Percentiles rank a stretch among this genome's conserved stretches.
Conservation (phyloP, 2,329 filamentous ascomycete species). For the Cryoendolithus antarcticus region DNA sequence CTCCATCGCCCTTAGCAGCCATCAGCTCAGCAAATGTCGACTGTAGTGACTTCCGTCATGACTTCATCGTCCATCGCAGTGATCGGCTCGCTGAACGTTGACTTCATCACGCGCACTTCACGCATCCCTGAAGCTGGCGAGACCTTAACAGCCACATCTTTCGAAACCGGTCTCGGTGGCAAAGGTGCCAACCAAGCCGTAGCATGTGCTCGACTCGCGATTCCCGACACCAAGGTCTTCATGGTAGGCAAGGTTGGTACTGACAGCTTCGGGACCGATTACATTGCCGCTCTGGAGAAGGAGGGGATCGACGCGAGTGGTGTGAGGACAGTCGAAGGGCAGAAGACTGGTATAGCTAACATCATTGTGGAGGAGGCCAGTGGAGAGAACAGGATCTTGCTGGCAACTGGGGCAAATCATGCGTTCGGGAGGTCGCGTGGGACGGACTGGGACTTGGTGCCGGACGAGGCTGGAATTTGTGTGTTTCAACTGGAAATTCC, state of each 20-base stretch:
- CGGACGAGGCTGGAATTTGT: constrained; percentile 28
- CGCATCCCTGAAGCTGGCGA: constrained; percentile 77
- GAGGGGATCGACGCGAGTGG: constrained; percentile 32
- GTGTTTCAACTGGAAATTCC: constrained; percentile 38
- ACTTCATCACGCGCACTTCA: constrained; percentile 78
- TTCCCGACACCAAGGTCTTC: constrained; percentile 27
- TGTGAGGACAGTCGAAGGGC: constrained; percentile 28
- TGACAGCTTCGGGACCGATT: constrained; percentile 30
- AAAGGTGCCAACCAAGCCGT: constrained; percentile 95
- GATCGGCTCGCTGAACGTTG: constrained; percentile 87
- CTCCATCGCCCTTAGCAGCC: constrained; percentile 50
- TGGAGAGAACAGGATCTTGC: constrained; percentile 38
- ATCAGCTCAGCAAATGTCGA: too few species aligned
- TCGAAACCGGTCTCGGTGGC: constrained; percentile 71
- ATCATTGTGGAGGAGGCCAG: constrained; percentile 36
- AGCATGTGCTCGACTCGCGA: constrained; percentile 17
- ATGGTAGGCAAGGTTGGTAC: constrained; percentile 40
- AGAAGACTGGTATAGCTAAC: constrained; percentile 36
- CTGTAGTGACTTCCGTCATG: too few species aligned
- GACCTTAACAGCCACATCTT: constrained; percentile 68
- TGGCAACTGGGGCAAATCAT: constrained; percentile 36
- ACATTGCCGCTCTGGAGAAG: constrained; percentile 28
- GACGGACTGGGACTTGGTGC: constrained; percentile 25
- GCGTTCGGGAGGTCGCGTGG: constrained; percentile 21
- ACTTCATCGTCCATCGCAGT: constrained; percentile 50